These are phyloP conservation scores for Ceratobasidium sp. DNA, from an alignment of 1,284 basidiomycete species.

Conservation along the genomic window DNA sequence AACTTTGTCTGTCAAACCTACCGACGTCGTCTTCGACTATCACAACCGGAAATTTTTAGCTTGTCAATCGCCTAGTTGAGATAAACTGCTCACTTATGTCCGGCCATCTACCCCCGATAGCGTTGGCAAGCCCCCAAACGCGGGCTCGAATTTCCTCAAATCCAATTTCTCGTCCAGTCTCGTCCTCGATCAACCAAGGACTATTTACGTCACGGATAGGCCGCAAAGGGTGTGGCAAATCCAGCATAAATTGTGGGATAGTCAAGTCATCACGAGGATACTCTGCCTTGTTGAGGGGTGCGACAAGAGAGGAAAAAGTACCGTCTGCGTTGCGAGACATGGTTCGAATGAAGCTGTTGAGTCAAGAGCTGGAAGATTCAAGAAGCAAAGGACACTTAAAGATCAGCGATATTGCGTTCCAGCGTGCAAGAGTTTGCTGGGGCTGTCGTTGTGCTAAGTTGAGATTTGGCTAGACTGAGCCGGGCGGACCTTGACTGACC, in stretches of 20 bases:
- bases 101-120: conserved; percentile 66
- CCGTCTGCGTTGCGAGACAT: conserved; percentile 44
- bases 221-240: conserved; percentile 65
- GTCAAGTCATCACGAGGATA: conserved; percentile 78
- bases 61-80: not conserved
- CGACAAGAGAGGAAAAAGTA: conserved; percentile 37
- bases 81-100: conserved; percentile 59
- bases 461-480: too few species aligned
- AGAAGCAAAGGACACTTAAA: too few species aligned
- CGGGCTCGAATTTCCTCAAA: conserved; percentile 64
- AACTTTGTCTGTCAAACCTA: too few species aligned
- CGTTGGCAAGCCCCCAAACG: conserved; percentile 73
- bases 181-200: conserved; percentile 78
- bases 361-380: too few species aligned
- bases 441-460: too few species aligned
- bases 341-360: too few species aligned
- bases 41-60: not conserved
- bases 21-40: conserved; percentile 66
- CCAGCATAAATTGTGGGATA: conserved; percentile 80
- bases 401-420: too few species aligned
- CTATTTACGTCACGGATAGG: conserved; percentile 59
- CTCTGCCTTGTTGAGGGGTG: conserved; percentile 52
- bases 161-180: conserved; percentile 62
- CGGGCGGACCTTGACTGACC: too few species aligned
- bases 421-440: too few species aligned